Evolutionary conservation across 257 asterid genomes (phyloP).

Genomic region (Nicotiana tabacum): DNA sequence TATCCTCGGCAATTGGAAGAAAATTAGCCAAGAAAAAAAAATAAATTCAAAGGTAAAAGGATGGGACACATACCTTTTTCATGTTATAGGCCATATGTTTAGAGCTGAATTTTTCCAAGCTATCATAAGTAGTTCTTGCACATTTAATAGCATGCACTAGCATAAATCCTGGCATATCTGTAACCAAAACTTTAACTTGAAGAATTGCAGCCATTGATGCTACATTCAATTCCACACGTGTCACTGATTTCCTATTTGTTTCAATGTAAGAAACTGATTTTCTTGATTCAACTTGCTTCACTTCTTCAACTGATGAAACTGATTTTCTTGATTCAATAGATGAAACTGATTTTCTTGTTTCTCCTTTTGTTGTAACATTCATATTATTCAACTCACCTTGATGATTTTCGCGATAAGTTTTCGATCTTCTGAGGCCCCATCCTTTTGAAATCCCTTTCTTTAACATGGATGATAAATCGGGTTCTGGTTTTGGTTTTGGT

Average conservation of each 20-base stretch:
- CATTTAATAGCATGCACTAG: slow-evolving; percentile 65
- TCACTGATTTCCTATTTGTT: slow-evolving; percentile 32
- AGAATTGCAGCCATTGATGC: slow-evolving; percentile 41
- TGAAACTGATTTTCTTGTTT: slow-evolving; percentile 28
- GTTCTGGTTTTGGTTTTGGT: slow-evolving; percentile 5
- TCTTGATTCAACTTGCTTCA: slow-evolving; percentile 18
- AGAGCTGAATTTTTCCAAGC: slow-evolving; percentile 56
- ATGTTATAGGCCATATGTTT: slow-evolving; percentile 57
- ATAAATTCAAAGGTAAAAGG: neutral
- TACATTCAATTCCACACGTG: slow-evolving; percentile 37
- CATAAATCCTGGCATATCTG: slow-evolving; percentile 76
- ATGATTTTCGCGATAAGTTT: slow-evolving; percentile 36
- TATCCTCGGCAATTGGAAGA: too few relatives aligned
- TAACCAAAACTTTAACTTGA: slow-evolving; percentile 53
- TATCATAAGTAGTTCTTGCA: slow-evolving; percentile 49
- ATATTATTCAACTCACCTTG: slow-evolving; percentile 13
- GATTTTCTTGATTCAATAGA: neutral
- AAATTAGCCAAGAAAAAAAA: neutral
- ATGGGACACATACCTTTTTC: slow-evolving; percentile 39
- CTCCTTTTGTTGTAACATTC: neutral
- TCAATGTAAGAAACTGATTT: slow-evolving; percentile 27
- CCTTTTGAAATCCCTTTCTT: slow-evolving; percentile 22
- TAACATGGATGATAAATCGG: slow-evolving; percentile 16
- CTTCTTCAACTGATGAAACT: neutral
- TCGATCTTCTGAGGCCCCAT: slow-evolving; percentile 48